phyloP scores from a whole-genome alignment of 2,329 filamentous ascomycete species.

The Talaromyces sp. region DNA sequence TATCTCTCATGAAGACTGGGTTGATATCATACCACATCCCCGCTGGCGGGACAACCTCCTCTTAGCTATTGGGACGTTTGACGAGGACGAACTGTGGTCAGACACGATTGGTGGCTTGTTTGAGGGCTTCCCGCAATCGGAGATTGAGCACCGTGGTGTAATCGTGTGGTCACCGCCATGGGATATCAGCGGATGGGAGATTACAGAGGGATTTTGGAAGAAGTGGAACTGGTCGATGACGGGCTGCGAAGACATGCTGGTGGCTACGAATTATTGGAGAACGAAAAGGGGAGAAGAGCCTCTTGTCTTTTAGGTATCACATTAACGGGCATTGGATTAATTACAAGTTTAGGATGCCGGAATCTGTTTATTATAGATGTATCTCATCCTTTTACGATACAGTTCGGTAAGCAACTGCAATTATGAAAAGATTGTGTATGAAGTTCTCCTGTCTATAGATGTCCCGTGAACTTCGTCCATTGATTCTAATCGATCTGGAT shows the following conservation, averaged over 20 bases:
- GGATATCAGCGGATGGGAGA: conserved; percentile 10
- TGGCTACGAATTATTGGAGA: conserved; percentile 9
- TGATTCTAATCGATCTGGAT: neutral
- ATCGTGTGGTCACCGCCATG: conserved; percentile 10
- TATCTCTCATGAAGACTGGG: conserved; percentile 7
- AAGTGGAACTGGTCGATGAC: conserved; percentile 6
- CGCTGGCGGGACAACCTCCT: conserved; percentile 6
- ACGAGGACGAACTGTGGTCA: conserved; percentile 7
- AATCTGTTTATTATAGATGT: neutral
- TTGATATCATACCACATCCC: conserved; percentile 3
- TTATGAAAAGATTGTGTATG: too few species aligned
- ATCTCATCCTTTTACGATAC: too few species aligned
- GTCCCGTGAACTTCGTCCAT: neutral
- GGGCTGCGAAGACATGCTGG: conserved; percentile 3
- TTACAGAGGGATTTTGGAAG: conserved; percentile 5
- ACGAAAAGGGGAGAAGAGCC: neutral
- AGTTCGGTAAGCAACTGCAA: too few species aligned
- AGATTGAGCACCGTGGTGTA: conserved; percentile 6
- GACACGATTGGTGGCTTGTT: conserved; percentile 6
- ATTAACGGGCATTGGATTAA: too few species aligned
- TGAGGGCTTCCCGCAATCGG: conserved; percentile 3
- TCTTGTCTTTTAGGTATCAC: neutral
- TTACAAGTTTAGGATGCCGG: too few species aligned
- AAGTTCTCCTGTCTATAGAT: too few species aligned
- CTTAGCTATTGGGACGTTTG: conserved; percentile 4